A percentile compares a stretch with the other conserved stretches of the same genome.
Conservation (phyloP, 768 basidiomycete species). For the Dioszegia crocea region DNA sequence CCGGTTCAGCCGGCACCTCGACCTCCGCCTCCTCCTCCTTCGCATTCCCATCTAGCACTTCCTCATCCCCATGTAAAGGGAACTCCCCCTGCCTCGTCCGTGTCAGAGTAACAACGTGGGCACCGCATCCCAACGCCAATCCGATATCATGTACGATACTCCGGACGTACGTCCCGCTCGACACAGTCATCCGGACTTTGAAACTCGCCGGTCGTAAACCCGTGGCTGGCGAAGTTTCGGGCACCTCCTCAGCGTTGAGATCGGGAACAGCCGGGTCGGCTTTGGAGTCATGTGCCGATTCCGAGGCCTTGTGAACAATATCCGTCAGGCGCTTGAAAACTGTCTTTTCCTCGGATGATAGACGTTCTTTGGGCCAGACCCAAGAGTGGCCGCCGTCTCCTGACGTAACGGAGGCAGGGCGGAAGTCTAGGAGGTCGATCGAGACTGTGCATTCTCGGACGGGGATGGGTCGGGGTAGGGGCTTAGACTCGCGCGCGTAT, state of each 20-base stretch:
- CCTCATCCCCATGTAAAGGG: slow-evolving; percentile 28
- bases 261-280: slow-evolving; percentile 23
- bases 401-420: slow-evolving; percentile 48
- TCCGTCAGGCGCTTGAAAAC: slow-evolving; percentile 65
- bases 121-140: slow-evolving; percentile 74
- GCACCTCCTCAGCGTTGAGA: slow-evolving; percentile 21
- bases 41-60: background rate
- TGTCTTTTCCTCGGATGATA: slow-evolving; percentile 65
- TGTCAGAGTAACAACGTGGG: slow-evolving; percentile 85
- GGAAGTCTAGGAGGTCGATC: slow-evolving; percentile 74
- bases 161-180: slow-evolving; percentile 94
- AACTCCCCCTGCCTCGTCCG: slow-evolving; percentile 87
- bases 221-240: slow-evolving; percentile 25
- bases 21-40: slow-evolving; percentile 49
- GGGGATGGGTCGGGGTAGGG: slow-evolving; percentile 91
- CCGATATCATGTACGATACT: slow-evolving; percentile 92
- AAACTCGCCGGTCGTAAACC: slow-evolving; percentile 64
- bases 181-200: slow-evolving; percentile 84
- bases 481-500: slow-evolving; percentile 84
- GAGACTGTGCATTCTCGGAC: slow-evolving; percentile 76
- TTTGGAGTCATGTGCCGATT: background rate
- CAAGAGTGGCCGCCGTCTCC: slow-evolving; percentile 63
- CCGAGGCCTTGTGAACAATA: slow-evolving; percentile 42
- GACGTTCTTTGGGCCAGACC: slow-evolving; percentile 67
- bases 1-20: slow-evolving; percentile 49